These are phyloP conservation scores for Cutaneotrichosporon arboriforme DNA, from an alignment of 1,284 basidiomycete species.

Conservation along the genomic window DNA sequence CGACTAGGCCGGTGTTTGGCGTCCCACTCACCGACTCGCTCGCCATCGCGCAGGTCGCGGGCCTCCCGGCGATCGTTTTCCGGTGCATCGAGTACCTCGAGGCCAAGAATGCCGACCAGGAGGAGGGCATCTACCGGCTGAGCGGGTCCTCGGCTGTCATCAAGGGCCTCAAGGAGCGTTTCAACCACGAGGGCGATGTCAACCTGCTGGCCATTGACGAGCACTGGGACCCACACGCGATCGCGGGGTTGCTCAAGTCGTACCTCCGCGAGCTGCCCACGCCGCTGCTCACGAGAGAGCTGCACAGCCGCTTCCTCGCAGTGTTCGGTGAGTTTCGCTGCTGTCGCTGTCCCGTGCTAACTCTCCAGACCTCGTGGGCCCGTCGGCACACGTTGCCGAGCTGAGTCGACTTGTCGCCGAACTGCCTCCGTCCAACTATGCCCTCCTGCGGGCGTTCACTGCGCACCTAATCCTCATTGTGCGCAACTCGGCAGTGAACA, in stretches of 20 bases:
- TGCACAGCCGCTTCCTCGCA: conserved; percentile 78
- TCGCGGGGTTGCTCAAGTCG: conserved; percentile 83
- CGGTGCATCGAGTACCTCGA: conserved; percentile 87
- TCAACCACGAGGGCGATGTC: conserved; percentile 91
- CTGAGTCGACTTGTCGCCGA: conserved; percentile 77
- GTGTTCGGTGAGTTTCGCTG: conserved; percentile 70
- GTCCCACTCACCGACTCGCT: conserved; percentile 82
- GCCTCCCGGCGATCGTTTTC: conserved; percentile 90
- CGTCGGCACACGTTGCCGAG: conserved; percentile 79
- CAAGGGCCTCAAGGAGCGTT: conserved; percentile 85
- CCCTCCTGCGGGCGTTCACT: conserved; percentile 81
- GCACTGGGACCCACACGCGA: conserved; percentile 90
- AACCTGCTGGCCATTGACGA: conserved; percentile 78
- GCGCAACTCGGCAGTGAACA: conserved; percentile 82
- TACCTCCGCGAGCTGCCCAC: conserved; percentile 85
- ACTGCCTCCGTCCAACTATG: conserved; percentile 88
- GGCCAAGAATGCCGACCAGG: conserved; percentile 82
- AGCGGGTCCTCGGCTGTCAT: conserved; percentile 90
- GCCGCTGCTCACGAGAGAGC: conserved; percentile 83
- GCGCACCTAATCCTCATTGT: conserved; percentile 96
- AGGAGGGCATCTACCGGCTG: conserved; percentile 95
- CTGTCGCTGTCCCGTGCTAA: neutral
- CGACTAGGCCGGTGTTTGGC: conserved; percentile 76
- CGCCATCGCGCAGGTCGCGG: conserved; percentile 78
- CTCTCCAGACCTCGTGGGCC: conserved; percentile 70